Conservation (phyloP, 1,284 basidiomycete species). For the Sphagnurus paluster region DNA sequence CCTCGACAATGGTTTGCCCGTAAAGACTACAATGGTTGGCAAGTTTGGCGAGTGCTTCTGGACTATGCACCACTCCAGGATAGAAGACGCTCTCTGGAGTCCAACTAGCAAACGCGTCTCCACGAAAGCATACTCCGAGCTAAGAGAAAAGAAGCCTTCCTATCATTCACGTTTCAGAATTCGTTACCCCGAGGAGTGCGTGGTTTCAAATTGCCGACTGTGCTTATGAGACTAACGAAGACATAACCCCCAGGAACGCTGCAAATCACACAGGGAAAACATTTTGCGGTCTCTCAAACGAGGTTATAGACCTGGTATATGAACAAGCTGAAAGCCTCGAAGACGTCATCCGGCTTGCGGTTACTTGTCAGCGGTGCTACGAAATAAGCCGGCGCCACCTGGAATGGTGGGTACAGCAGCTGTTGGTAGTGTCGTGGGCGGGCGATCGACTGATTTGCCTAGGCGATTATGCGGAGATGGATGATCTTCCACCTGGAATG, state of each 20-base stretch:
- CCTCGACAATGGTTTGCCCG: neutral
- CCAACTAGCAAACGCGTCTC: neutral
- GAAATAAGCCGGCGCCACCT: conserved; percentile 2
- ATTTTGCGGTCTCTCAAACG: neutral
- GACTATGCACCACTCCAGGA: neutral
- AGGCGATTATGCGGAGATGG: neutral
- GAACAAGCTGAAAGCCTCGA: neutral
- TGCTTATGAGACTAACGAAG: neutral
- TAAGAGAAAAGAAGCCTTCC: neutral
- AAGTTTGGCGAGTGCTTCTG: neutral
- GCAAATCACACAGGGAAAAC: neutral
- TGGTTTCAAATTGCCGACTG: neutral
- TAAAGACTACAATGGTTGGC: neutral
- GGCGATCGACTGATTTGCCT: conserved; percentile 9
- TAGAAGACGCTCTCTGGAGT: neutral
- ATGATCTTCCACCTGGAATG: neutral
- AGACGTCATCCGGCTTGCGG: conserved; percentile 1
- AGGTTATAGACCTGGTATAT: neutral
- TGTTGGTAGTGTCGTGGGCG: conserved; percentile 1
- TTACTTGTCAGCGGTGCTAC: conserved; percentile 4
- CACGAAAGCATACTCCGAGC: neutral
- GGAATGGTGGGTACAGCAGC: neutral
- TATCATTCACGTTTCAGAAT: neutral
- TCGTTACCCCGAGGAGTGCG: neutral
- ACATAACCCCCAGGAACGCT: neutral